Evolutionary conservation across 371 early-diverging fungal species (phyloP).

Genomic region (Mucor lusitanicus): DNA sequence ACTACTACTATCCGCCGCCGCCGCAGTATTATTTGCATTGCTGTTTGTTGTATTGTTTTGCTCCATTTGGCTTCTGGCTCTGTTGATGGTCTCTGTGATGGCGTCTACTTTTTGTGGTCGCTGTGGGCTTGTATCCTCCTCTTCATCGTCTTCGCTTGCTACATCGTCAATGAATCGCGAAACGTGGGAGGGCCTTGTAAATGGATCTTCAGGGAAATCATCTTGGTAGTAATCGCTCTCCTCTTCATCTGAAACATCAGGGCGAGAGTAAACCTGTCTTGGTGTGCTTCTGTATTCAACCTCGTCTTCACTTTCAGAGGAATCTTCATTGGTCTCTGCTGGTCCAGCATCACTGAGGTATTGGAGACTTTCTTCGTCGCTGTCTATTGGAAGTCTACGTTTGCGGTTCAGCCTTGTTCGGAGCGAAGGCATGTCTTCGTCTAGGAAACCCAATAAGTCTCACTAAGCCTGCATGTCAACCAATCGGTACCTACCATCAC

Average conservation of each 20-base stretch:
- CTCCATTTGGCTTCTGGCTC: background rate
- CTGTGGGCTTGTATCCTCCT: background rate
- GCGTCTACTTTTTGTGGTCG: background rate
- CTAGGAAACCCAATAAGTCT: background rate
- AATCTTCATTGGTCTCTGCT: background rate
- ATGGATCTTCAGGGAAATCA: constrained; percentile 2
- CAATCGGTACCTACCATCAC: background rate
- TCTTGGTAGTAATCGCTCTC: background rate
- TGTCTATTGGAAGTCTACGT: background rate
- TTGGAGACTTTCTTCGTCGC: background rate
- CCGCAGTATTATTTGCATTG: background rate
- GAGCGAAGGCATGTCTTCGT: background rate
- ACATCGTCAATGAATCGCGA: constrained; percentile 7
- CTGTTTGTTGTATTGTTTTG: background rate
- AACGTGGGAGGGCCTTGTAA: background rate
- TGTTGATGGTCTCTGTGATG: constrained; percentile 1
- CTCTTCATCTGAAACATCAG: background rate
- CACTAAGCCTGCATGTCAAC: background rate
- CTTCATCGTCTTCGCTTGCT: constrained; percentile 4
- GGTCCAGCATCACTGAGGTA: background rate
- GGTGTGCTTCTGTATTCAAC: background rate
- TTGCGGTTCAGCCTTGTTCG: background rate
- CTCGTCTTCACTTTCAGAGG: background rate
- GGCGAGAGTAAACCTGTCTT: background rate
- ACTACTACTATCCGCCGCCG: background rate